Base-by-base conservation (phyloP, 2,329 filamentous ascomycete species). In the Chaetothyriales sp. region DNA sequence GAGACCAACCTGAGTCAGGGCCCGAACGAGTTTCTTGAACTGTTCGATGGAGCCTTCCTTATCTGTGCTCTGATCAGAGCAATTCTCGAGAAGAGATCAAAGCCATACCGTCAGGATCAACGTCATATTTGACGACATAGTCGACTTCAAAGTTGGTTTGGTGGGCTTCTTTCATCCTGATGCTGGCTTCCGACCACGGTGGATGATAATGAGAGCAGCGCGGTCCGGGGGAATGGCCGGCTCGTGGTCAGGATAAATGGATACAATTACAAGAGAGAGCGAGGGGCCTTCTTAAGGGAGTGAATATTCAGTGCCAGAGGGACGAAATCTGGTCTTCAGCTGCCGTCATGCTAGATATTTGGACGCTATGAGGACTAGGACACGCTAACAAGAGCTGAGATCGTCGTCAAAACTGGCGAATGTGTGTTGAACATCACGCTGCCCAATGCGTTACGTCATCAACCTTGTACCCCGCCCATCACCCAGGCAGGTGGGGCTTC, bases 41-140 rank as follows among this genome's bases (percentile, higher is more conserved):
- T 82, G 77, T 15, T 80, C 77, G 63, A 83, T 78, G 15, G 88
- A 86, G 64, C 84, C 74, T 42, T 72, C 68, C 60, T 78, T 80
- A 59, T 83, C 86, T 87, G 59, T 10, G 39, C 49, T 58, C 47
- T 48, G 46, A 51, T 44, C 57, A 54, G 56, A 51, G n/a, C 18
- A 20, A 20, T 2, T 18, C 6, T 46, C 43, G 46, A 47, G 8
- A 49, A 22, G 43, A 44, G 15, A 10, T 39, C 18, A 43, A 50
- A 44, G 55, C 57, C 70, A 55, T 72, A 84, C 85, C 79, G 51
- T 79, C 76, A 44, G 78, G 72, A 22, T 80, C 76, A 62, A 90
- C 82, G 52, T 81, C 75, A 68, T 86, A 95, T 62, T 81, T 78
- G 55, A 95, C 77, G 51, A 95, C 87, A 73, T 87, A 95, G 72